Evolutionary conservation across 495 filamentous ascomycete species (phyloP).

Genomic region (Penicillium dipodomyicola): DNA sequence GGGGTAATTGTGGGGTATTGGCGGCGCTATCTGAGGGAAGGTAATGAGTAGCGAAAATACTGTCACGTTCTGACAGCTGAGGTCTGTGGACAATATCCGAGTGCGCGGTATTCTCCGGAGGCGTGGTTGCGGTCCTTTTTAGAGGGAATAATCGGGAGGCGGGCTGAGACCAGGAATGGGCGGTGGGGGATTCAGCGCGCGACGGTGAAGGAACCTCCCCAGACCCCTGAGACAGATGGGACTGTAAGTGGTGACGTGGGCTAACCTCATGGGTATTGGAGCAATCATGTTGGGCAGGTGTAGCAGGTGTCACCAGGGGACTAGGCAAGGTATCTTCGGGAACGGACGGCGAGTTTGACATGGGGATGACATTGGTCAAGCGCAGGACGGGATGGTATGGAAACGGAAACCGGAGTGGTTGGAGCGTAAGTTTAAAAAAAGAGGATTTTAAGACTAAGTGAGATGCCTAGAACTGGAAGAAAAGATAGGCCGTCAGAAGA

Average conservation of each 20-base stretch:
- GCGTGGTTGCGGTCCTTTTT: constrained; percentile 38
- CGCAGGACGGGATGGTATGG: constrained; percentile 32
- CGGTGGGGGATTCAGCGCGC: constrained; percentile 43
- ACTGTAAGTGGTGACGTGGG: constrained; percentile 43
- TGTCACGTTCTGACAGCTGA: constrained; percentile 60
- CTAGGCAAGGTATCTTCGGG: constrained; percentile 47
- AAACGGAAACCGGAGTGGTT: constrained; percentile 22
- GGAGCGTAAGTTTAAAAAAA: not conserved
- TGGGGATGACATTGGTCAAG: constrained; percentile 56
- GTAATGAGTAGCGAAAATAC: constrained; percentile 64
- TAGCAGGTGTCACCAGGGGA: constrained; percentile 51
- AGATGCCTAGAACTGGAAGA: not conserved
- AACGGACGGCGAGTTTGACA: constrained; percentile 54
- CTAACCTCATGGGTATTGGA: constrained; percentile 35
- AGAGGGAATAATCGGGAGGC: constrained; percentile 32
- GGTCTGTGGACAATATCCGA: constrained; percentile 38
- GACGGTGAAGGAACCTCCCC: constrained; percentile 38
- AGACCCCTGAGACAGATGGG: constrained; percentile 33
- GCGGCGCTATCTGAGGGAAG: constrained; percentile 48
- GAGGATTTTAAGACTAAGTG: not conserved
- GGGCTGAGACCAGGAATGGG: constrained; percentile 38
- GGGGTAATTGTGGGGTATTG: constrained; percentile 49
- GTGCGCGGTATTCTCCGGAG: constrained; percentile 29
- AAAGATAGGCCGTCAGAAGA: constrained; percentile 13
- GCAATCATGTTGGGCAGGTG: constrained; percentile 49